Conservation (phyloP, 129 eudicot species). For the Sambucus nigra region DNA sequence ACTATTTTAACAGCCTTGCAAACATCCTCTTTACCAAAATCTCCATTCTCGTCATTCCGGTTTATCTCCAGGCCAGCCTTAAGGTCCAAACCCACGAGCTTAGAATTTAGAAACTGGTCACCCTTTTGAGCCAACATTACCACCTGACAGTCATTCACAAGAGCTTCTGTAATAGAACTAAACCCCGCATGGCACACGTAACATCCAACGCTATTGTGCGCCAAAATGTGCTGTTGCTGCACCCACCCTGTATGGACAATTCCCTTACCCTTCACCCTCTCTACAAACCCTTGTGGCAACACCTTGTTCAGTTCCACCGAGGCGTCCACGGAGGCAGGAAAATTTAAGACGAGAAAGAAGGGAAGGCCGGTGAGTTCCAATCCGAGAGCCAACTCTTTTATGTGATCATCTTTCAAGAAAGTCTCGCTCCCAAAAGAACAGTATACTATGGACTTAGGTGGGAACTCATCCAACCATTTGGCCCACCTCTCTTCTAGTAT, state of each 20-base stretch:
- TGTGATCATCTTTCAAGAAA: conserved; percentile 32
- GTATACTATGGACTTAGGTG: conserved; percentile 30
- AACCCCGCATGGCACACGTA: conserved; percentile 38
- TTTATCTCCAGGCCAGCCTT: conserved; percentile 45
- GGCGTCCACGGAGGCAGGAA: conserved; percentile 17
- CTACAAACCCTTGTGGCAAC: conserved; percentile 35
- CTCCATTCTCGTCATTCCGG: conserved; percentile 54
- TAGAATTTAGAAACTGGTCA: conserved; percentile 35
- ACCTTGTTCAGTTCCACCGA: conserved; percentile 21
- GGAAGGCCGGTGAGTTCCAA: conserved; percentile 35
- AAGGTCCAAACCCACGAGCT: conserved; percentile 30
- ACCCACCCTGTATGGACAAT: conserved; percentile 54
- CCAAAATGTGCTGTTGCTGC: conserved; percentile 51
- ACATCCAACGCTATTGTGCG: conserved; percentile 45
- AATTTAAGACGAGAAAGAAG: conserved; percentile 41
- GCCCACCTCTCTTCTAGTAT: conserved; percentile 27
- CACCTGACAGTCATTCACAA: conserved; percentile 41
- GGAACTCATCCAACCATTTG: conserved; percentile 28
- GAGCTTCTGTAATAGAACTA: conserved; percentile 42
- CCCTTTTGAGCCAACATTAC: conserved; percentile 38
- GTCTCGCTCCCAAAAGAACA: conserved; percentile 51
- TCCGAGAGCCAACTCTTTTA: conserved; percentile 35
- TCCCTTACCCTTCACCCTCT: conserved; percentile 35
- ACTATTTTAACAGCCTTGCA: conserved; percentile 26
- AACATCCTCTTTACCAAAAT: conserved; percentile 36